phyloP scores from a whole-genome alignment of 23 red algal species.

The Chondrus crispus region DNA sequence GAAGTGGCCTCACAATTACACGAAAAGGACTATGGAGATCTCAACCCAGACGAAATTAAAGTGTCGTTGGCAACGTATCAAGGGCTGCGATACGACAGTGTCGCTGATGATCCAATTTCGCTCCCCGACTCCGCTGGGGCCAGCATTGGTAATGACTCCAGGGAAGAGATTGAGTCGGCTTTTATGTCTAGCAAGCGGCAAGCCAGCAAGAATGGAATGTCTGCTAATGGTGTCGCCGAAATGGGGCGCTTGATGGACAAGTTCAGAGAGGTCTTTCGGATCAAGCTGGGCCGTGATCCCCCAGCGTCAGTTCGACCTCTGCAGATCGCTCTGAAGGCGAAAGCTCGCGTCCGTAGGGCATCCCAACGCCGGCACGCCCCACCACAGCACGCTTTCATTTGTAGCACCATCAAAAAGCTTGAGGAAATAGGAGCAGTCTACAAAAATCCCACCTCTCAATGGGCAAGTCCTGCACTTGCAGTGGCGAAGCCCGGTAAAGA shows the following conservation, averaged over 20 bases:
- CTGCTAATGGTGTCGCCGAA: background rate
- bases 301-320: background rate
- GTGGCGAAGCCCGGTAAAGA: constrained; percentile 20
- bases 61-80: background rate
- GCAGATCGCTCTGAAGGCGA: background rate
- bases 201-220: background rate
- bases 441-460: background rate
- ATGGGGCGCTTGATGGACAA: background rate
- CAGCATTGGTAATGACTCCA: background rate
- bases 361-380: constrained; percentile 9
- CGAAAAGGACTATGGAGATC: background rate
- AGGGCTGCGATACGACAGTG: background rate
- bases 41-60: background rate
- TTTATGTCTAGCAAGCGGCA: background rate
- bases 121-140: background rate
- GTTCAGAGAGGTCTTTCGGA: background rate
- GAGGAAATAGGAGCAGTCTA: background rate
- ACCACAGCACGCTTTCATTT: background rate
- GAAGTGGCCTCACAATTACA: background rate
- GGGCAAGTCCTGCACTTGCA: constrained; percentile 34
- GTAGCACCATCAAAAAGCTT: background rate
- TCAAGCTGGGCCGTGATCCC: background rate
- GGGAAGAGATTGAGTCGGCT: background rate
- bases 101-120: background rate
- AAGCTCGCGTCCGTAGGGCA: background rate